Evolutionary conservation across 345 rosid genomes (phyloP).

Genomic region (Limnanthes douglasii): DNA sequence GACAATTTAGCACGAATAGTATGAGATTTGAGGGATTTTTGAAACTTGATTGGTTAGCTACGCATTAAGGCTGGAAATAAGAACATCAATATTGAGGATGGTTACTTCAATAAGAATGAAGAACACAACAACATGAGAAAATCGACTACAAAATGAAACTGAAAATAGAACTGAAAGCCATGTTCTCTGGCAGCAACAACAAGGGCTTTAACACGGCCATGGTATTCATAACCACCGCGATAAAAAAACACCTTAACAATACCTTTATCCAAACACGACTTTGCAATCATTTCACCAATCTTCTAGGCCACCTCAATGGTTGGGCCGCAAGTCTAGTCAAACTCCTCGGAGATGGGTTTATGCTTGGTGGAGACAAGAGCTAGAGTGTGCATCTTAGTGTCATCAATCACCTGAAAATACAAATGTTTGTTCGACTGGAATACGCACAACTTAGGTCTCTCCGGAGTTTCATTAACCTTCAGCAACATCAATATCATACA

Average conservation of each 20-base stretch:
- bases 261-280: slow-evolving; percentile 53
- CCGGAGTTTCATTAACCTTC: slow-evolving; percentile 43
- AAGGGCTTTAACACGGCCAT: slow-evolving; percentile 48
- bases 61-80: too few species aligned
- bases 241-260: slow-evolving; percentile 51
- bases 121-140: too few species aligned
- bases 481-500: background rate
- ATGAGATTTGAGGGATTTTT: too few species aligned
- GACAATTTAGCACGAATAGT: too few species aligned
- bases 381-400: slow-evolving; percentile 67
- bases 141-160: too few species aligned
- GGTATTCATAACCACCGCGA: slow-evolving; percentile 57
- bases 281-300: slow-evolving; percentile 50
- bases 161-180: slow-evolving; percentile 50
- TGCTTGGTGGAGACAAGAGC: slow-evolving; percentile 54
- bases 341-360: slow-evolving; percentile 28
- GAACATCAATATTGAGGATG: too few species aligned
- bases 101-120: too few species aligned
- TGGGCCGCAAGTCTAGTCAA: slow-evolving; percentile 34
- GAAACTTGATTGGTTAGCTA: too few species aligned
- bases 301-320: slow-evolving; percentile 51
- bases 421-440: slow-evolving; percentile 61
- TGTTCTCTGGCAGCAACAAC: slow-evolving; percentile 51
- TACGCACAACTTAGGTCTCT: slow-evolving; percentile 46
- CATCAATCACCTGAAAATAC: slow-evolving; percentile 61